These are phyloP conservation scores for Lentinula edodes DNA, from an alignment of 768 basidiomycete species.

Conservation along the genomic window DNA sequence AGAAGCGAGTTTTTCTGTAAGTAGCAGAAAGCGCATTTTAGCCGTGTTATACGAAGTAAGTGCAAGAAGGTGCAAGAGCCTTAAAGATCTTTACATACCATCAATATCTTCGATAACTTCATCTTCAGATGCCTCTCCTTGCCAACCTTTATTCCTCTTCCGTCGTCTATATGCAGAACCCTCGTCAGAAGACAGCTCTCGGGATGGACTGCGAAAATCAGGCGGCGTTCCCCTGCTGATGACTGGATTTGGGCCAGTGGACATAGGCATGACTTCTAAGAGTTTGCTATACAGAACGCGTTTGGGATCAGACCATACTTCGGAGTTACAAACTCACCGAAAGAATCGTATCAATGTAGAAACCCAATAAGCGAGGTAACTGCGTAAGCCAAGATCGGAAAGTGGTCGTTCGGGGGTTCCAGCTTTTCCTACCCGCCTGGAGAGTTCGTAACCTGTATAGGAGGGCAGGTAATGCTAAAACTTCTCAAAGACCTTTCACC, in stretches of 20 bases:
- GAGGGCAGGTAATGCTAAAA: not conserved
- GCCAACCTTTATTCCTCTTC: constrained; percentile 63
- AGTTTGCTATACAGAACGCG: constrained; percentile 16
- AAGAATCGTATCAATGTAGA: constrained; percentile 81
- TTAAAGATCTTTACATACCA: constrained; percentile 22
- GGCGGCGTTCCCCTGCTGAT: constrained; percentile 1
- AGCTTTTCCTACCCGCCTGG: constrained; percentile 67
- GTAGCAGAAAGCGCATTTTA: not conserved
- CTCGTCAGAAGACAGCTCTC: constrained; percentile 13
- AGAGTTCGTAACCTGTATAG: constrained; percentile 82
- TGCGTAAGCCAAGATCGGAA: constrained; percentile 86
- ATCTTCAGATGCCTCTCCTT: constrained; percentile 55
- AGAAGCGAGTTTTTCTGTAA: constrained; percentile 48
- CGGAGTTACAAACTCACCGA: constrained; percentile 35
- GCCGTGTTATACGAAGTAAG: not conserved
- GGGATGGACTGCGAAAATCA: constrained; percentile 3
- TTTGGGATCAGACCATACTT: constrained; percentile 27
- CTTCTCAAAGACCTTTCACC: not conserved
- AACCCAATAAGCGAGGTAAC: constrained; percentile 88
- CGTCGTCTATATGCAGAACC: constrained; percentile 32
- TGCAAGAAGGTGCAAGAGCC: not conserved
- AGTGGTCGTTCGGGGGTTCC: constrained; percentile 95
- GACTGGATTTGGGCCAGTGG: not conserved
- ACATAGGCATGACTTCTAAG: not conserved
- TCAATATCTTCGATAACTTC: constrained; percentile 31